Base-by-base conservation (phyloP, 1,139 yeast genomes). In the Kurtzmaniella natalensis region DNA sequence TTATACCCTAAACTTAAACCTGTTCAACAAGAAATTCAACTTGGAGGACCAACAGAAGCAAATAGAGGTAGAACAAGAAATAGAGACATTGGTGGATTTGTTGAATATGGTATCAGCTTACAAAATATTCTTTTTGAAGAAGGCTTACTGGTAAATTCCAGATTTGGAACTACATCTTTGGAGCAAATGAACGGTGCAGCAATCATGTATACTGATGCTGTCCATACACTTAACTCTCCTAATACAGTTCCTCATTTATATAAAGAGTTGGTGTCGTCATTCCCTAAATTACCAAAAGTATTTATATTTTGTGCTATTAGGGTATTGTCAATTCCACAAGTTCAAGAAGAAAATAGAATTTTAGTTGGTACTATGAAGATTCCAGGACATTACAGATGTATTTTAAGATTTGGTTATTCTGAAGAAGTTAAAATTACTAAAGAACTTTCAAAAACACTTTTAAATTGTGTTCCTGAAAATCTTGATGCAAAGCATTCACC, bases 401-500 rank as follows among this genome's bases (percentile, higher is more conserved):
- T 70, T 14, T 39, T 70, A 8, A 51, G 72, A 31, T 67, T 59
- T 39, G 77, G 77, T 5, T 71, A 70, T 46, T 67, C 64, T 65
- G 73, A 69, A 39, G 59, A 59, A 16, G 53, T 64, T 8, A 38
- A 40, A 27, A 51, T 69, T 25, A 60, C 57, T 37, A 39, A 49
- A 15, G 43, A 39, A 6, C 43, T 65, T 31, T 43, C 53, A 24
- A 40, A 48, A 6, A 47, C 44, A n/a, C 61, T 68, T 10, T 40
- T 64, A 35, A 37, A 41, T 11, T 38, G 48, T 11, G 39, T 61
- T 22, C 57, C 61, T 2, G 57, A 47, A 17, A 14, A 18, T 3
- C 5, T 26, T 4, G 19, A 26, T 4, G 31, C 37, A 5, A 30
- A 34, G 1, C 32, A 36, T 10, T 40, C 51, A 17, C 61, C 63